Conservation (phyloP, 1,284 basidiomycete genomes). For the Naganishia cerealis region DNA sequence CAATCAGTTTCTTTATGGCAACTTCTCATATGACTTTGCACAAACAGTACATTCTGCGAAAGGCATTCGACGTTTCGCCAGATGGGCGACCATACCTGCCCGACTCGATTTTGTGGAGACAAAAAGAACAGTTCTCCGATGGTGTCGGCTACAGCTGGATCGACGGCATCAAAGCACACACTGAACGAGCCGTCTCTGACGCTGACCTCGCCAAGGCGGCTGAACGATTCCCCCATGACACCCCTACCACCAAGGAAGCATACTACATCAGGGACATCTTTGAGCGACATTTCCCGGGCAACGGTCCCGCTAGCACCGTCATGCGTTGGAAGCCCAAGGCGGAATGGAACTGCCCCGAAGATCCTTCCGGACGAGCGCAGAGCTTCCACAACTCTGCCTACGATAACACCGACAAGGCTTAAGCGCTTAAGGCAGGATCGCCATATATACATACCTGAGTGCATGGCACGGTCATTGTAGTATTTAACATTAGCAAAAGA, state of each 20-base stretch:
- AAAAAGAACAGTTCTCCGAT: constrained; percentile 99
- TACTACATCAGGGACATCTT: constrained; percentile 94
- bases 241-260: constrained; percentile 95
- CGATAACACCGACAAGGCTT: constrained; percentile 9
- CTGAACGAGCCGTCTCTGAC: constrained; percentile 73
- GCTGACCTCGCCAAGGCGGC: constrained; percentile 73
- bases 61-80: constrained; percentile 89
- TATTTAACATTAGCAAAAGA: constrained; percentile 9
- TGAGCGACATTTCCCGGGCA: constrained; percentile 79
- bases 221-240: constrained; percentile 76
- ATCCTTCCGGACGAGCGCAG: constrained; percentile 81
- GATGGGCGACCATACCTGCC: constrained; percentile 88
- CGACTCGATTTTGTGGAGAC: constrained; percentile 91
- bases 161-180: constrained; percentile 92
- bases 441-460: background rate
- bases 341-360: constrained; percentile 85
- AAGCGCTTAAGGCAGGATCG: background rate
- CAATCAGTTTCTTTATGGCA: background rate
- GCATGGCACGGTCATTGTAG: background rate
- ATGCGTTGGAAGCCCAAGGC: constrained; percentile 90
- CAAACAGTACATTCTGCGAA: constrained; percentile 84
- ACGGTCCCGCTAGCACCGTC: constrained; percentile 86
- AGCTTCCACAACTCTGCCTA: constrained; percentile 29
- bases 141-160: constrained; percentile 99
- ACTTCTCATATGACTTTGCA: background rate